Base-by-base conservation (phyloP, 257 asterid genomes). In the Forsythia suspensa region DNA sequence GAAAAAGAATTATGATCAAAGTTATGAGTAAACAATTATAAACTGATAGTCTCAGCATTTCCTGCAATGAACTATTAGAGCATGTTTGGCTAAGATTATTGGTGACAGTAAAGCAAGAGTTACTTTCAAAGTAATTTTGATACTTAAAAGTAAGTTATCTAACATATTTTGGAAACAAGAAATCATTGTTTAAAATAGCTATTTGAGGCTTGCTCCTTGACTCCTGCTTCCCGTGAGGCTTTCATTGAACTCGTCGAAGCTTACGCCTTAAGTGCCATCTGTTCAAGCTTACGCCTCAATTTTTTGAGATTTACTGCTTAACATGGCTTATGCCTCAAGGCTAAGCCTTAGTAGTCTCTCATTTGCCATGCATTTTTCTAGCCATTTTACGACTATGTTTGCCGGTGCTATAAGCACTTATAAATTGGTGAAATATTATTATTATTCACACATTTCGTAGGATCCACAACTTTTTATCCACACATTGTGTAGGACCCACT, bases 1-100 rank as follows among this genome's bases (percentile, higher is more conserved):
- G 85, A 77, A 72, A 80, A 76, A 63, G 36, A 46, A 81, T 20
- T 20, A 66, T 4, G 11, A 57, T 18, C 66, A 7, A n/a, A 57
- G 66, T 57, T 57, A n/a, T 6, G 66, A 6, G 34, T 6, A 18
- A 18, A 57, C 29, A n/a, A 20, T 57, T 57, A n/a, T 48, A 57
- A 18, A 57, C 10, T 57, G 66, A 8, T 18, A 51, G 20, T 51
- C 59, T 51, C 20, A 51, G 20, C 4, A 59, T 43, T 51, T 51
- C 57, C 20, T 37, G 20, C 6, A 0, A 51, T 57, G 66, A 24
- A 57, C 66, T n/a, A 57, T 57, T n/a, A 57, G 6, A 57, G 66
- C 29, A n/a, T 57, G 66, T n/a, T n/a, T 3, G 10, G 9, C 11
- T 57, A 57, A 57, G 66, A 24, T 18, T 57, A 55, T n/a, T 55